phyloP scores from a whole-genome alignment of 495 filamentous ascomycete genomes.

The Hypomontagnella submonticulosa region DNA sequence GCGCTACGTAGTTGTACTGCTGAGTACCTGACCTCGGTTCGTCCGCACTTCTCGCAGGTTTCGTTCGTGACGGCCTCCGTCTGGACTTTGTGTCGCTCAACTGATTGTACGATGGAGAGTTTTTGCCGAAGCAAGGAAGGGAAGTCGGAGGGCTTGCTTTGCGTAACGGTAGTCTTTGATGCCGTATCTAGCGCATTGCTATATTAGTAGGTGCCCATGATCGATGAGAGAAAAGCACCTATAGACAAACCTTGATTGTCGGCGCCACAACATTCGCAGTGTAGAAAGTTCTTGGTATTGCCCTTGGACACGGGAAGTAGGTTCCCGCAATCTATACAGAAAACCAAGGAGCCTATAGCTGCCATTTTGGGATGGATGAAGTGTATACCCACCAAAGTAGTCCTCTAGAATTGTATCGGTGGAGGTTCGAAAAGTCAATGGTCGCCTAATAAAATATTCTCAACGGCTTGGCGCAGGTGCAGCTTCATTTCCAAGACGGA shows the following conservation, averaged over 20 bases:
- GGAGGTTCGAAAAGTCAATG: no score
- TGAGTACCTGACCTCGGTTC: slow-evolving; percentile 84
- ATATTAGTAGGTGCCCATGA: slow-evolving; percentile 21
- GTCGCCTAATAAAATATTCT: neutral
- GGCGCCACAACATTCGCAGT: slow-evolving; percentile 86
- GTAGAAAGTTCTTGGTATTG: slow-evolving; percentile 74
- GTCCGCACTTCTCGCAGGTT: slow-evolving; percentile 82
- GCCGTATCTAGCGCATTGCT: slow-evolving; percentile 70
- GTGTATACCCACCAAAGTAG: neutral
- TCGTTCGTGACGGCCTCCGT: slow-evolving; percentile 75
- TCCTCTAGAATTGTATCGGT: neutral
- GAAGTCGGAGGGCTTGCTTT: slow-evolving; percentile 85
- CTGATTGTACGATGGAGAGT: slow-evolving; percentile 83
- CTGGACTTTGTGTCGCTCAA: slow-evolving; percentile 80
- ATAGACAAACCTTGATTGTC: slow-evolving; percentile 75
- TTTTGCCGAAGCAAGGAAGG: slow-evolving; percentile 88
- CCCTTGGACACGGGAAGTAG: slow-evolving; percentile 84
- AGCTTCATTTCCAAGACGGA: no score
- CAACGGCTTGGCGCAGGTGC: neutral
- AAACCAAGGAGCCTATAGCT: slow-evolving; percentile 87
- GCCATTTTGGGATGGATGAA: slow-evolving; percentile 66
- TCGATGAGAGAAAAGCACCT: neutral
- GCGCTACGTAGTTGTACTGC: slow-evolving; percentile 89
- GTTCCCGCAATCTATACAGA: slow-evolving; percentile 94
- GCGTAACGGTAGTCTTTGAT: slow-evolving; percentile 82